Evolutionary conservation across 768 basidiomycete species (phyloP).

Genomic region (Trametes coccinea): DNA sequence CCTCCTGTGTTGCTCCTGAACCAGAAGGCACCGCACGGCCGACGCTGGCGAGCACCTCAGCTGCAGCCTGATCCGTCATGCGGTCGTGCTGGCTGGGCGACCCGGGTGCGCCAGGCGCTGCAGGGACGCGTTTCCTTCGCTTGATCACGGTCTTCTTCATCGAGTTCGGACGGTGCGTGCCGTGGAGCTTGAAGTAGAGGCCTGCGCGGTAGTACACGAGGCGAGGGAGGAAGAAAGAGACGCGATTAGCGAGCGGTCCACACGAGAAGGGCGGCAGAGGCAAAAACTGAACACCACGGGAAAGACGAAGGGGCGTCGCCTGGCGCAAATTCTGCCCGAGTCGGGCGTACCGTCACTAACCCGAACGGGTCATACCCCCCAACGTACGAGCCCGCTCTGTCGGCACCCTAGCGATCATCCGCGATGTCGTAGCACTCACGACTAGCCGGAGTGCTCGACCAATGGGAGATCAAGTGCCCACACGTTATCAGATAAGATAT

Average conservation of each 20-base stretch:
- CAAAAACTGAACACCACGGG: constrained; percentile 3
- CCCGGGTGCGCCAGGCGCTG: constrained; percentile 50
- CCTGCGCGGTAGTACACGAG: constrained; percentile 48
- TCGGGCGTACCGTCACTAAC: not conserved
- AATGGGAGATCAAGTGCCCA: constrained; percentile 17
- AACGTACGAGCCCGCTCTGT: not conserved
- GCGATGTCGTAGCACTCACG: constrained; percentile 13
- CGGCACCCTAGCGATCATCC: constrained; percentile 13
- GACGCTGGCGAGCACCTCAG: constrained; percentile 85
- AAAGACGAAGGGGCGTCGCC: not conserved
- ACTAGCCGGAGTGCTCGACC: constrained; percentile 9
- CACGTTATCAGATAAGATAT: constrained; percentile 42
- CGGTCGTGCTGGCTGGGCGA: constrained; percentile 42
- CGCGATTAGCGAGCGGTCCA: constrained; percentile 7
- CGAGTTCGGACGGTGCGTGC: constrained; percentile 92
- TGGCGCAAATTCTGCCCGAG: not conserved
- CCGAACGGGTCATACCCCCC: not conserved
- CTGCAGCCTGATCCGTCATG: constrained; percentile 84
- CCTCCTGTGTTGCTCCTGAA: constrained; percentile 45
- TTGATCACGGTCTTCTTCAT: constrained; percentile 99
- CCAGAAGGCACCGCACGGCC: constrained; percentile 51
- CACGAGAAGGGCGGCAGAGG: not conserved
- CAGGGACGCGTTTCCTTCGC: constrained; percentile 94
- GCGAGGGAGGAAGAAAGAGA: not conserved
- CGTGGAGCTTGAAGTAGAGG: constrained; percentile 97